Conservation (phyloP, 306 rosid species). For the Cucumis sativus region Cucumber_9930_V3 NC_026658.2:5359501-5360000, state of each 20-base stretch:
- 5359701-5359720: conserved; percentile 47
- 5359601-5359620: background rate
- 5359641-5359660: conserved; percentile 77
- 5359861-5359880: background rate
- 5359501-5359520: background rate
- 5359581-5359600: background rate
- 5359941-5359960: background rate
- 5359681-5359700: conserved; percentile 73
- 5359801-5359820: background rate
- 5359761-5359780: background rate
- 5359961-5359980: background rate
- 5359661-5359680: conserved; percentile 50
- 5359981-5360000: background rate
- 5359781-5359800: background rate
- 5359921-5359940: background rate
- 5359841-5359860: background rate
- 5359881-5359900: background rate
- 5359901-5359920: background rate
- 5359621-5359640: conserved; percentile 7
- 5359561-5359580: background rate
- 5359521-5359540: background rate
- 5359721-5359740: conserved; percentile 2
- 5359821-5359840: background rate
- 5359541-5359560: background rate
- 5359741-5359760: background rate